phyloP scores from a whole-genome alignment of 116 monocot genomes.

The Zostera marina region DNA sequence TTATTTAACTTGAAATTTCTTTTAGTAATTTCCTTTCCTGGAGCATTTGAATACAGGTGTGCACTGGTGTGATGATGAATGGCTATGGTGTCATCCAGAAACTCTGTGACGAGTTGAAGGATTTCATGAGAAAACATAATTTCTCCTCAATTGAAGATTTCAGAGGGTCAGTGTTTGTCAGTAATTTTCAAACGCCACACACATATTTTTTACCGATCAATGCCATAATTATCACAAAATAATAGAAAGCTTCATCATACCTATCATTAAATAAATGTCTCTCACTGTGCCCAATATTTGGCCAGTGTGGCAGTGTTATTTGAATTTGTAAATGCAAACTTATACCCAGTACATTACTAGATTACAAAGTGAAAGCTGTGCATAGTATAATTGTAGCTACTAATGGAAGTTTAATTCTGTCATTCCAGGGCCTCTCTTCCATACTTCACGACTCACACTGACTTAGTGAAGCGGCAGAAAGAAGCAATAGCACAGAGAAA shows the following conservation, averaged over 20 bases:
- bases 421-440: conserved; percentile 59
- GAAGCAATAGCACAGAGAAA: conserved; percentile 80
- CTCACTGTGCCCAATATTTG: not conserved
- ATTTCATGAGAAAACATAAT: conserved; percentile 90
- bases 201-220: not conserved
- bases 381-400: too few relatives aligned
- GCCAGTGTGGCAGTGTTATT: too few relatives aligned
- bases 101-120: conserved; percentile 65
- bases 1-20: not conserved
- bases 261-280: not conserved
- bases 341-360: too few relatives aligned
- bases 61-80: conserved; percentile 98
- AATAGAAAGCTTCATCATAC: not conserved
- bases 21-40: not conserved
- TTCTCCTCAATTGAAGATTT: conserved; percentile 91
- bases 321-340: too few relatives aligned
- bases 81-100: conserved; percentile 82
- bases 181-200: not conserved
- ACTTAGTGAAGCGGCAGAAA: conserved; percentile 66
- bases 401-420: too few relatives aligned
- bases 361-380: too few relatives aligned
- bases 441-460: conserved; percentile 90
- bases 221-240: not conserved
- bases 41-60: conserved; percentile 31
- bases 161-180: conserved; percentile 34